Conservation (phyloP, 2,329 filamentous ascomycete species). For the Colletotrichum euphorbiae region DNA sequence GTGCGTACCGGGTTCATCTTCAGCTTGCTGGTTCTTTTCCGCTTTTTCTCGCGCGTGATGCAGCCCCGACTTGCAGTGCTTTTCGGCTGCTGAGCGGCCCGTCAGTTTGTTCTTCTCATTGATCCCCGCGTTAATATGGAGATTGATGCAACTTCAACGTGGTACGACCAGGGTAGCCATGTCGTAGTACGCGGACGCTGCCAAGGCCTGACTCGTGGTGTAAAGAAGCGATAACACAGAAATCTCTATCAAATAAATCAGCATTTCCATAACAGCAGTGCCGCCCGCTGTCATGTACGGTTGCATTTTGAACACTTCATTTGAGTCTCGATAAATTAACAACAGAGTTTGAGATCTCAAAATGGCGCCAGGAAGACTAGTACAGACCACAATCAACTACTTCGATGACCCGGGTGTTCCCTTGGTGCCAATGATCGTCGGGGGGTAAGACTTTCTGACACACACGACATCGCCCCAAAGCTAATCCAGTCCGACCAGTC, state of each 20-base stretch:
- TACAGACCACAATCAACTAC: slow-evolving; percentile 33
- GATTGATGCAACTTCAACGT: slow-evolving; percentile 12
- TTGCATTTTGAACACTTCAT: not conserved
- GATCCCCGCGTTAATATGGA: slow-evolving; percentile 5
- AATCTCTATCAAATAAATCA: not conserved
- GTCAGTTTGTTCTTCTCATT: not conserved
- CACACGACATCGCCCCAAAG: not conserved
- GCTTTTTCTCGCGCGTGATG: no score
- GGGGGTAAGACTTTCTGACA: slow-evolving; percentile 17
- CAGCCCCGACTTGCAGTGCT: not conserved
- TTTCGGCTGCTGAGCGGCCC: not conserved
- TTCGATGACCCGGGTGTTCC: slow-evolving; percentile 37
- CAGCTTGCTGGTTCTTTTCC: no score
- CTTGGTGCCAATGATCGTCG: slow-evolving; percentile 36
- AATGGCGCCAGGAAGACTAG: slow-evolving; percentile 27
- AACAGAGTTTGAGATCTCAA: not conserved
- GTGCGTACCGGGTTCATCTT: no score
- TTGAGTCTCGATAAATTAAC: not conserved
- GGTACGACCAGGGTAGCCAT: slow-evolving; percentile 21
- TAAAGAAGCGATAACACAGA: slow-evolving; percentile 14
- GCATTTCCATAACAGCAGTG: not conserved
- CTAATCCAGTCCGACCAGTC: slow-evolving; percentile 11
- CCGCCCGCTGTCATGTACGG: not conserved
- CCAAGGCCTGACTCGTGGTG: slow-evolving; percentile 31
- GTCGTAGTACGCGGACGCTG: not conserved